Conservation (phyloP, 83 land plant species). For the Picea abies region DNA sequence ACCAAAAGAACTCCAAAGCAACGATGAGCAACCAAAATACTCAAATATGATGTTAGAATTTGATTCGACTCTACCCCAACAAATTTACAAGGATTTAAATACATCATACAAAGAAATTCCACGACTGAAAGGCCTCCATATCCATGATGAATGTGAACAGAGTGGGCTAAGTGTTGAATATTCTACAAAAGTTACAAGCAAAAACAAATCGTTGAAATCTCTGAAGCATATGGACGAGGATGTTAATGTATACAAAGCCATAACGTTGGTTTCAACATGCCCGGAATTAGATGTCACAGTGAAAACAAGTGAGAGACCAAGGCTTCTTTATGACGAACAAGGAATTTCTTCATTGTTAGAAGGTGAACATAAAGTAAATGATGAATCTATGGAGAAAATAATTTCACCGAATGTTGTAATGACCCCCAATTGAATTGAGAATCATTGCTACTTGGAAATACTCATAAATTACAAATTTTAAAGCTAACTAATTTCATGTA, state of each 20-base stretch:
- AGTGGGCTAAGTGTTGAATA: not conserved
- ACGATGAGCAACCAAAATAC: not conserved
- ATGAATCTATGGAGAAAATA: not conserved
- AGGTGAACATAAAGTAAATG: no score
- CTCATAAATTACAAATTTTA: no score
- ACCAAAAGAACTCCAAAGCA: not conserved
- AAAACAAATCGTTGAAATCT: not conserved
- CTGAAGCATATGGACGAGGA: not conserved
- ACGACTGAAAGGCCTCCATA: not conserved
- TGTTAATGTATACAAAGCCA: not conserved
- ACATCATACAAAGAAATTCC: not conserved
- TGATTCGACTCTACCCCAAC: not conserved
- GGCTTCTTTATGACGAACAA: not conserved
- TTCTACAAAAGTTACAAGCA: not conserved
- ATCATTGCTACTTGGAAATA: no score
- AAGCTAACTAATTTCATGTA: no score
- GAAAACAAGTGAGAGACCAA: constrained; percentile 1
- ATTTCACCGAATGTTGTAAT: not conserved
- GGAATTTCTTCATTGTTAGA: not conserved
- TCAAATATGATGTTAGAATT: constrained; percentile 1
- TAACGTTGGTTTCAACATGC: not conserved
- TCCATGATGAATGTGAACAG: not conserved
- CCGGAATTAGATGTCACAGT: not conserved
- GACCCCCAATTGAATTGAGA: no score
- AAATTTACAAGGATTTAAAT: not conserved